Conservation (phyloP, 1,139 yeast genomes). For the Magnusiomyces fungicola region DNA sequence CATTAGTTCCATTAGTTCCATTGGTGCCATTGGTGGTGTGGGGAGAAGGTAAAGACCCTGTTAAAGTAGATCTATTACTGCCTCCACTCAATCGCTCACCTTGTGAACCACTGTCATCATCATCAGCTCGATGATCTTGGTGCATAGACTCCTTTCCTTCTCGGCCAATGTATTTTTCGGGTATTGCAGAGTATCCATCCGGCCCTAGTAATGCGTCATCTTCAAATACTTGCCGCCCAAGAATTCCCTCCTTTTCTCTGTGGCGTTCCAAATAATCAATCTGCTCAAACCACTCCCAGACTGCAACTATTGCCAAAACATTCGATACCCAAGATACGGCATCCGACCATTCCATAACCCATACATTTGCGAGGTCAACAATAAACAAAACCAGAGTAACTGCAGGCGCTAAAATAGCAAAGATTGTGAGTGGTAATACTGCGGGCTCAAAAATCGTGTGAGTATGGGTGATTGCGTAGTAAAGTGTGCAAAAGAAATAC, state of each 20-base stretch:
- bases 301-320: slow-evolving; percentile 61
- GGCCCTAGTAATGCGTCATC: slow-evolving; percentile 31
- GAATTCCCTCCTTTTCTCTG: slow-evolving; percentile 60
- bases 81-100: too few relatives aligned
- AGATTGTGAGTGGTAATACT: slow-evolving; percentile 45
- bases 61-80: too few relatives aligned
- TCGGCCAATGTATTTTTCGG: neutral
- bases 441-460: slow-evolving; percentile 43
- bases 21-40: too few relatives aligned
- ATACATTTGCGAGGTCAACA: slow-evolving; percentile 67
- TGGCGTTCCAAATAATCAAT: slow-evolving; percentile 49
- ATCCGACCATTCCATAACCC: slow-evolving; percentile 67
- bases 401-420: slow-evolving; percentile 49
- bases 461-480: slow-evolving; percentile 50
- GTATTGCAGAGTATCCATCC: neutral
- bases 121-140: neutral
- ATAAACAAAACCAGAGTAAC: slow-evolving; percentile 62
- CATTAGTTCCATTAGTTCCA: too few relatives aligned
- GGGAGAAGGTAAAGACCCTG: too few relatives aligned
- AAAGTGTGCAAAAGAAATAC: slow-evolving; percentile 60
- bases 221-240: slow-evolving; percentile 70
- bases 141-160: neutral
- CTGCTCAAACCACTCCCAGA: slow-evolving; percentile 83
- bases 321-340: slow-evolving; percentile 64
- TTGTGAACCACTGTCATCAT: neutral